Evolutionary conservation across 768 basidiomycete species (phyloP), one percentile per base, ranked within the genome.

Genomic region (Favolaschia claudopus): DNA sequence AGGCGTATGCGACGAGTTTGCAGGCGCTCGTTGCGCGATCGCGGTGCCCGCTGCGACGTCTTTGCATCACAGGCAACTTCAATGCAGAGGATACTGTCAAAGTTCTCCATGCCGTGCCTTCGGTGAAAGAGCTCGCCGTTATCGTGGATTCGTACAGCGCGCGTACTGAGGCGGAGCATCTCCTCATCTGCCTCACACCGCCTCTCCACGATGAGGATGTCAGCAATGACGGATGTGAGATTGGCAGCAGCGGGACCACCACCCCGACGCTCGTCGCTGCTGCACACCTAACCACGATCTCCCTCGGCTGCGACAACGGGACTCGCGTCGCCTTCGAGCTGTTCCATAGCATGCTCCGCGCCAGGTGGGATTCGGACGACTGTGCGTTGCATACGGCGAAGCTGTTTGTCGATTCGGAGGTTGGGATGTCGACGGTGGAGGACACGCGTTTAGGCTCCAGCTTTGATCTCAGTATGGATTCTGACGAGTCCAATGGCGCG

Each of bases 321-420:
- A 8, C 3, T 2, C 20, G 1, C 17, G 19, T 58, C n/a, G 43
- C 44, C n/a, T 38, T 38, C 7, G 5, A 7, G 15, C 15, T 29
- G 19, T 51, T 49, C 33, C 33, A 37, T 9, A 3, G 39, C 20
- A 51, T 58, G 56, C 3, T 58, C n/a, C n/a, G n/a, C n/a, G n/a
- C n/a, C n/a, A n/a, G n/a, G n/a, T n/a, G n/a, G n/a, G n/a, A n/a
- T n/a, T n/a, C n/a, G n/a, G n/a, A n/a, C n/a, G n/a, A n/a, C n/a
- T n/a, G n/a, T n/a, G n/a, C n/a, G n/a, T n/a, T n/a, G n/a, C n/a
- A n/a, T n/a, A n/a, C n/a, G n/a, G n/a, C n/a, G n/a, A n/a, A n/a
- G n/a, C n/a, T n/a, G n/a, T n/a, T n/a, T n/a, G n/a, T n/a, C n/a
- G n/a, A n/a, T n/a, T n/a, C n/a, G n/a, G n/a, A n/a, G n/a, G n/a